These are phyloP conservation scores for Aspergillus fischeri DNA, from an alignment of 2,329 filamentous ascomycete species.

Conservation along the genomic window DNA sequence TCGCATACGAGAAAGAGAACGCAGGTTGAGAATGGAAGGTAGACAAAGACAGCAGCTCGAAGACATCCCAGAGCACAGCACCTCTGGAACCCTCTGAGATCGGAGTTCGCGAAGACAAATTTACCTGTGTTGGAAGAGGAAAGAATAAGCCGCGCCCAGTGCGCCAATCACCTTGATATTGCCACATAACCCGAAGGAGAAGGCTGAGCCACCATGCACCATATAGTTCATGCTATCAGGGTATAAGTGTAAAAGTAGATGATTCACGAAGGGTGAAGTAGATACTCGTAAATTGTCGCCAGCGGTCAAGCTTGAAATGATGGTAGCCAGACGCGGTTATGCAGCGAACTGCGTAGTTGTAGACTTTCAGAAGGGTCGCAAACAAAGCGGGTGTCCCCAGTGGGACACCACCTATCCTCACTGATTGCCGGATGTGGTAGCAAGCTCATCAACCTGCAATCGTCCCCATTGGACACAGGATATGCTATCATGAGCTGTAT, in stretches of 20 bases:
- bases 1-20: conserved; percentile 51
- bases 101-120: neutral
- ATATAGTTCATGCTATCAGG: neutral
- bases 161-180: neutral
- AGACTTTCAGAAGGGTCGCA: neutral
- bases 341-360: neutral
- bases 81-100: neutral
- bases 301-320: neutral
- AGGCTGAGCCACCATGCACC: neutral
- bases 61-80: neutral
- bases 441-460: neutral
- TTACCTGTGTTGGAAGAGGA: neutral
- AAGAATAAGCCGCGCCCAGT: neutral
- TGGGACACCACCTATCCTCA: neutral
- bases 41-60: conserved; percentile 8
- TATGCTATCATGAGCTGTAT: neutral
- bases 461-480: neutral
- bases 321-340: neutral
- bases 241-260: neutral
- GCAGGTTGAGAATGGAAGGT: conserved; percentile 48
- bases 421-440: neutral
- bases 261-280: neutral
- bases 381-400: neutral
- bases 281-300: neutral
- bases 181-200: neutral